Conservation (phyloP, 2,329 filamentous ascomycete genomes). For the Aspergillus pseudotamarii region DNA sequence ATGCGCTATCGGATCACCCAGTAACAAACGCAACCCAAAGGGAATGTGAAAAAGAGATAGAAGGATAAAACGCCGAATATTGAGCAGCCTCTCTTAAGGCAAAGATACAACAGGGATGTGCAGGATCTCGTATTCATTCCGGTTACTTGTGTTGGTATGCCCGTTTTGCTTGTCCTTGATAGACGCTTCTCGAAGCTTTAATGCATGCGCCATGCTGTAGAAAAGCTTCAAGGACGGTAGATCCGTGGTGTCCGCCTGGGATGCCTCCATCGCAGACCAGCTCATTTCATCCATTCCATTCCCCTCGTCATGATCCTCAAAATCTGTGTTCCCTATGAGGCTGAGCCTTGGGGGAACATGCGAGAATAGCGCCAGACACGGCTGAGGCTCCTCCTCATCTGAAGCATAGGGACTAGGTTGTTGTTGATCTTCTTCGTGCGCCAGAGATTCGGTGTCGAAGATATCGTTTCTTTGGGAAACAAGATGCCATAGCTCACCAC, state of each 20-base stretch:
- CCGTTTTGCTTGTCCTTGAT: constrained; percentile 4
- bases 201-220: constrained; percentile 12
- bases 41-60: background rate
- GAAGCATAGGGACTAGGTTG: constrained; percentile 21
- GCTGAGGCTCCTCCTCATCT: constrained; percentile 17
- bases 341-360: constrained; percentile 17
- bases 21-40: background rate
- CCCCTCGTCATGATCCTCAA: constrained; percentile 16
- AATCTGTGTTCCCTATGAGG: constrained; percentile 16
- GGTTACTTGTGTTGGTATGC: background rate
- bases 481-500: constrained; percentile 39
- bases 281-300: constrained; percentile 2
- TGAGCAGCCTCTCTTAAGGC: constrained; percentile 7
- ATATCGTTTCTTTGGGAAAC: constrained; percentile 33
- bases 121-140: constrained; percentile 2
- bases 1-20: background rate
- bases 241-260: constrained; percentile 11
- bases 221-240: constrained; percentile 17
- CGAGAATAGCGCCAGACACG: constrained; percentile 22
- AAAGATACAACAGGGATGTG: constrained; percentile 20
- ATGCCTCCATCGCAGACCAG: background rate
- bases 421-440: constrained; percentile 17
- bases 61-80: background rate
- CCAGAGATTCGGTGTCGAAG: constrained; percentile 25
- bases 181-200: constrained; percentile 16